Percentiles rank a stretch among this genome's conserved stretches.
Evolutionary conservation across 2,329 filamentous ascomycete species (phyloP).

Genomic region (Ophiostoma himal-ulmi): DNA sequence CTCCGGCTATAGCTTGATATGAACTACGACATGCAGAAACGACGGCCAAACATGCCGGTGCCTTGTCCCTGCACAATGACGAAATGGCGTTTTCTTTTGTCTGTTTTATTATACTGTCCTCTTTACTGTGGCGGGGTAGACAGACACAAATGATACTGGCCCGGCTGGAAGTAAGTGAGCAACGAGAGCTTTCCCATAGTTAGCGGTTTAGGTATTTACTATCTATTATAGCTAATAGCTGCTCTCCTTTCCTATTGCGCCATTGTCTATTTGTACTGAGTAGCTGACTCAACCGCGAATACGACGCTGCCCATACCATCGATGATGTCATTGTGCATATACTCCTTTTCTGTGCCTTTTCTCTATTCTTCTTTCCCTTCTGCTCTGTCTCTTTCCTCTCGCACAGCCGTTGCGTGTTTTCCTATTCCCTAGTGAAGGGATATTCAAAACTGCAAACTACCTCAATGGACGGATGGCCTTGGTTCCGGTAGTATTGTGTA

Average conservation of each 20-base stretch:
- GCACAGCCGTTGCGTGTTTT: too few species aligned
- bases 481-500: not conserved
- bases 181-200: too few species aligned
- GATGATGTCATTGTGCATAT: slow-evolving; percentile 10
- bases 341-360: not conserved
- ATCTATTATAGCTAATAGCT: too few species aligned
- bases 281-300: not conserved
- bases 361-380: not conserved
- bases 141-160: too few species aligned
- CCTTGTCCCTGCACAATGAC: slow-evolving; percentile 17
- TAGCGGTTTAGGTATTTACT: too few species aligned
- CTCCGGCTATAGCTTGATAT: not conserved
- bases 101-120: not conserved
- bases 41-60: not conserved
- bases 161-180: too few species aligned
- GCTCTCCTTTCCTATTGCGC: not conserved
- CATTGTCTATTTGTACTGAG: not conserved
- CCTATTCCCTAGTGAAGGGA: too few species aligned
- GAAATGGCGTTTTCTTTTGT: not conserved
- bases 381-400: not conserved
- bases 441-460: not conserved
- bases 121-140: not conserved
- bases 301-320: not conserved
- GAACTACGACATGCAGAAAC: not conserved
- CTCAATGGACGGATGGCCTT: not conserved